A percentile compares a stretch with the other conserved stretches of the same genome.
Conservation (phyloP, 352 stramenopile genomes). For the Globisporangium cystogenes region DNA sequence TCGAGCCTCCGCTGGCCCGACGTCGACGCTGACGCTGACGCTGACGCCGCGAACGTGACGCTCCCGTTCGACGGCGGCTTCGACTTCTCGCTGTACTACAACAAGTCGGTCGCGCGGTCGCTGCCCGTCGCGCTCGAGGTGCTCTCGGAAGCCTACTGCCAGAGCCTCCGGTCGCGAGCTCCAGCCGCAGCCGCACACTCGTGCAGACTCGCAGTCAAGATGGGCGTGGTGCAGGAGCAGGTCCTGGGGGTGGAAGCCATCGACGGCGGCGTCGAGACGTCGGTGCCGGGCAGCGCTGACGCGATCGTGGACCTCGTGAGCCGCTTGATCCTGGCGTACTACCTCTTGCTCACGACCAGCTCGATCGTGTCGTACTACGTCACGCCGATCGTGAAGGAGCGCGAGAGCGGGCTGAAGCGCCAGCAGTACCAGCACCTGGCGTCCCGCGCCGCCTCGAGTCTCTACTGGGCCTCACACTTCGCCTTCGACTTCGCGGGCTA, state of each 20-base stretch:
- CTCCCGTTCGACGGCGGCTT: constrained; percentile 4
- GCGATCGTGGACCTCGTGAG: constrained; percentile 12
- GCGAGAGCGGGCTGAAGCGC: constrained; percentile 63
- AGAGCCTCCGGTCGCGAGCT: constrained; percentile 9
- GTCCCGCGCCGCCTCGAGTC: constrained; percentile 28
- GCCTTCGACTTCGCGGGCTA: constrained; percentile 59
- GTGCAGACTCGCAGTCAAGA: constrained; percentile 47
- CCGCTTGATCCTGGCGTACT: constrained; percentile 93
- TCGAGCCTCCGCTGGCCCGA: constrained; percentile 11
- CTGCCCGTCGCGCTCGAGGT: constrained; percentile 57
- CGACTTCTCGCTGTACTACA: constrained; percentile 60
- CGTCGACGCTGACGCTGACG: constrained; percentile 12
- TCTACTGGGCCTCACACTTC: constrained; percentile 71
- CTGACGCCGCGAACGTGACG: constrained; percentile 1
- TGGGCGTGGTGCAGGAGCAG: constrained; percentile 29
- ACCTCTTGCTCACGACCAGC: constrained; percentile 54
- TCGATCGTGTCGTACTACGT: constrained; percentile 66
- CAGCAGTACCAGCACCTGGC: constrained; percentile 69
- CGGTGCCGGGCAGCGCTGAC: neutral
- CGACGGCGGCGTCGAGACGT: neutral
- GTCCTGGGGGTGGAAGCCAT: neutral
- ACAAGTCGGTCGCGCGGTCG: constrained; percentile 49
- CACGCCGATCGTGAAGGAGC: constrained; percentile 57
- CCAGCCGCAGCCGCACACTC: neutral
- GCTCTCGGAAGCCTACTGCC: constrained; percentile 59